Base-by-base conservation (phyloP, 257 asterid genomes). In the Salvia rosmarinus region DNA sequence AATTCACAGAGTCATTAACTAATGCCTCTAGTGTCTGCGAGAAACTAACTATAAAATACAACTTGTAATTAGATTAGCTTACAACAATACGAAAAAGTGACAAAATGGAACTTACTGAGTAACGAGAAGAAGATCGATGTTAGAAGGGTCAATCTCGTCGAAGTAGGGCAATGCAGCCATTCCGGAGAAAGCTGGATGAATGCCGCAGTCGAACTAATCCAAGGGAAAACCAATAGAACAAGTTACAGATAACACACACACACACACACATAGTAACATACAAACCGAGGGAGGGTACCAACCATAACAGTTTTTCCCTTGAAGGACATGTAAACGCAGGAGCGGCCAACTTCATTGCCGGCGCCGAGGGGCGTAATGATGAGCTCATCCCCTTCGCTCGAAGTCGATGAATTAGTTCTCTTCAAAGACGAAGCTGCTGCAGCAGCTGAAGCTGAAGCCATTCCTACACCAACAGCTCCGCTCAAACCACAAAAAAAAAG, bases 111-210 rank as follows among this genome's bases (percentile, higher is more conserved):
- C 89, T 46, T 88, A 89, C 98, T 91, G 98, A 64, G 99, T 95
- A 73, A 95, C 76, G 6, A 95, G 96, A 80, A 95, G 97, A 75
- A 95, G 90, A 71, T 95, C 99, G 62, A 95, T 85, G 11, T 35
- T 76, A 10, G 98, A 86, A 70, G 96, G 96, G 55, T 95, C 98
- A 67, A 95, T 95, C 77, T 95, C 98, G 69, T 95, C 99, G 47
- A 95, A 95, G 78, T 88, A 95, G 13, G 99, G 99, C 88, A 95
- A 82, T 5, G 98, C 99, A 65, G 99, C 87, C 95, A 95, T 91
- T 69, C 99, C 99, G 1, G 98, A 84, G 81, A 84, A 88, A 75
- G 87, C 99, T 6, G 97, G 99, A 76, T 95, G 99, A 79, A 95
- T 95, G 35, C 99, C 98, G 71, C 99, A 89, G 75, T 95, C 99